phyloP scores from a whole-genome alignment of 2,329 filamentous ascomycete species.

The Botrytis sinoallii region DNA sequence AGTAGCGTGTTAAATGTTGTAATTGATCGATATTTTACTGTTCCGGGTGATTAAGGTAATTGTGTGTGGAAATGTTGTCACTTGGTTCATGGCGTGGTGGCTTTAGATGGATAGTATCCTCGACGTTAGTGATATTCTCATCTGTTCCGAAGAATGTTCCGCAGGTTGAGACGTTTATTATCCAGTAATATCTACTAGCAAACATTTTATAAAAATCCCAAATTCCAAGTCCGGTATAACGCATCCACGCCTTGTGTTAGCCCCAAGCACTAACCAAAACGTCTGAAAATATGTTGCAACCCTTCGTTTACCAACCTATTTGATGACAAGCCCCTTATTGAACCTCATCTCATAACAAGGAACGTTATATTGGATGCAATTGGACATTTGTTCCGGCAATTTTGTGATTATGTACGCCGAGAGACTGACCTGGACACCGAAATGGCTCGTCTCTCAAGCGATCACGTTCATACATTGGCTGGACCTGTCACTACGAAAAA shows the following conservation, averaged over 20 bases:
- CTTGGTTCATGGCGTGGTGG: neutral
- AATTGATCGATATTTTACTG: accelerated
- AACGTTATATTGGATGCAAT: too few relatives aligned
- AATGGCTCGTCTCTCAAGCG: too few relatives aligned
- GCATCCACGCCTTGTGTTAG: neutral
- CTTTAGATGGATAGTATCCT: neutral
- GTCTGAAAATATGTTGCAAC: neutral
- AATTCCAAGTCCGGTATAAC: neutral
- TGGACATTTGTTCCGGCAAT: accelerated
- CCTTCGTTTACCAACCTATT: too few relatives aligned
- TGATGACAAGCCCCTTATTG: too few relatives aligned
- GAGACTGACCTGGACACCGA: too few relatives aligned
- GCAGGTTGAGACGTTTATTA: accelerated
- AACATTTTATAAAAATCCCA: neutral
- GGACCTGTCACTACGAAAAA: too few relatives aligned
- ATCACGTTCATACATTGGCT: too few relatives aligned
- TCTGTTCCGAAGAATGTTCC: neutral
- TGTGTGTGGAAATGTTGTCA: neutral
- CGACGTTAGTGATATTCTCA: neutral
- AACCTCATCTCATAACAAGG: too few relatives aligned
- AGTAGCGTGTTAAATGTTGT: neutral
- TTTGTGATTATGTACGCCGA: too few relatives aligned
- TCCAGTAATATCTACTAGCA: neutral
- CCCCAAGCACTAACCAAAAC: neutral
- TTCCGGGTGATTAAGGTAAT: neutral